A percentile compares a stretch with the other conserved stretches of the same genome.
phyloP scores from a whole-genome alignment of 345 rosid genomes.

The Rhodomyrtus tomentosa region DNA sequence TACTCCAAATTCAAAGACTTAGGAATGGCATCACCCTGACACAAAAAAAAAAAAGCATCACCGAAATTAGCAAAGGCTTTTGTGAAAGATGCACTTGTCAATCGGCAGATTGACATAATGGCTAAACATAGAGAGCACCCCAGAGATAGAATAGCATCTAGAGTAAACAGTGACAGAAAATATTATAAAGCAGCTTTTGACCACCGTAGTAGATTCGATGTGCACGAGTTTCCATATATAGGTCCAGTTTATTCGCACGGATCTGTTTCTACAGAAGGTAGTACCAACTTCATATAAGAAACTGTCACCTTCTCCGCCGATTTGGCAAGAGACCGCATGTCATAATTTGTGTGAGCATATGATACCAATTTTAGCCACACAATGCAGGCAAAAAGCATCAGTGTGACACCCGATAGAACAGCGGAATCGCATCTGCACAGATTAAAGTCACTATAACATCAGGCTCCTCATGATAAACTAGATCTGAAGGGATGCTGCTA shows the following conservation, averaged over 20 bases:
- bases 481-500: not conserved
- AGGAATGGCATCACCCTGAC: constrained; percentile 28
- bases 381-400: constrained; percentile 92
- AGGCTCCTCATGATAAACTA: not conserved
- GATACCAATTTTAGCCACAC: constrained; percentile 97
- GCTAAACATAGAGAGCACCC: not conserved
- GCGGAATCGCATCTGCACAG: constrained; percentile 83
- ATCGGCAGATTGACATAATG: not conserved
- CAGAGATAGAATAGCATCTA: not conserved
- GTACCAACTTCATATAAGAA: not conserved
- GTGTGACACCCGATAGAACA: constrained; percentile 65
- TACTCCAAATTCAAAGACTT: constrained; percentile 20
- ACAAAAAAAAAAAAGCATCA: constrained; percentile 7
- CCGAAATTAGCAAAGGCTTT: not conserved
- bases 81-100: not conserved
- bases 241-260: not conserved
- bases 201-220: not conserved
- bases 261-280: not conserved
- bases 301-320: constrained; percentile 51
- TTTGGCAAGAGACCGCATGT: constrained; percentile 61
- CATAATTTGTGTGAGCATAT: constrained; percentile 84
- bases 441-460: constrained; percentile 4
- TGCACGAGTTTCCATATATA: not conserved
- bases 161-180: not conserved
- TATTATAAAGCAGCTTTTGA: not conserved